phyloP scores from a whole-genome alignment of 352 stramenopile genomes.

The Globisporangium yorkense region DNA sequence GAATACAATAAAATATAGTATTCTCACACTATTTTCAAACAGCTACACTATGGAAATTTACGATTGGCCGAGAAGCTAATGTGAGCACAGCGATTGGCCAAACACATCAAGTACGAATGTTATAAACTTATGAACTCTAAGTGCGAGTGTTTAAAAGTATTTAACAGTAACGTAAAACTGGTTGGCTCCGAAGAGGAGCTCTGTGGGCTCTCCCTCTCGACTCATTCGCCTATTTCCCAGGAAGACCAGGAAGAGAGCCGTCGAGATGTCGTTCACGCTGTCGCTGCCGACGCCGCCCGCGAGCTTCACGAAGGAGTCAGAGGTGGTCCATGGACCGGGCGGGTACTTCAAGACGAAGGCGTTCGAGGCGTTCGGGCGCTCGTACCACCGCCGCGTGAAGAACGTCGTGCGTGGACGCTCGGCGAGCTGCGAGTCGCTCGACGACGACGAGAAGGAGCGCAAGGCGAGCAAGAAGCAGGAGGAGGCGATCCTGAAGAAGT shows the following conservation, averaged over 20 bases:
- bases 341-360: conserved; percentile 76
- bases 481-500: conserved; percentile 65
- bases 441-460: conserved; percentile 54
- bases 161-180: background rate
- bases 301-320: conserved; percentile 43
- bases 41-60: too few relatives aligned
- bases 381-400: conserved; percentile 67
- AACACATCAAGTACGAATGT: too few relatives aligned
- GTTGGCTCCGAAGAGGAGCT: background rate
- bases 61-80: too few relatives aligned
- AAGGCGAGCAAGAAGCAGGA: conserved; percentile 64
- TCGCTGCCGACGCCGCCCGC: conserved; percentile 53
- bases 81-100: too few relatives aligned
- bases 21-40: too few relatives aligned
- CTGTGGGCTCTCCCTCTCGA: too few relatives aligned
- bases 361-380: conserved; percentile 63
- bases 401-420: conserved; percentile 73
- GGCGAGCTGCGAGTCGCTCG: conserved; percentile 67
- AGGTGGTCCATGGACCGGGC: conserved; percentile 48
- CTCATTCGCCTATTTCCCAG: background rate
- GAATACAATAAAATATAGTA: too few relatives aligned
- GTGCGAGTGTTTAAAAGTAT: too few relatives aligned
- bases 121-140: too few relatives aligned
- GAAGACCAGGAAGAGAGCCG: background rate
- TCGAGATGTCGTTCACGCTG: conserved; percentile 36